Evolutionary conservation across 345 rosid genomes (phyloP).

Genomic region (Bruguiera gymnorhiza): DNA sequence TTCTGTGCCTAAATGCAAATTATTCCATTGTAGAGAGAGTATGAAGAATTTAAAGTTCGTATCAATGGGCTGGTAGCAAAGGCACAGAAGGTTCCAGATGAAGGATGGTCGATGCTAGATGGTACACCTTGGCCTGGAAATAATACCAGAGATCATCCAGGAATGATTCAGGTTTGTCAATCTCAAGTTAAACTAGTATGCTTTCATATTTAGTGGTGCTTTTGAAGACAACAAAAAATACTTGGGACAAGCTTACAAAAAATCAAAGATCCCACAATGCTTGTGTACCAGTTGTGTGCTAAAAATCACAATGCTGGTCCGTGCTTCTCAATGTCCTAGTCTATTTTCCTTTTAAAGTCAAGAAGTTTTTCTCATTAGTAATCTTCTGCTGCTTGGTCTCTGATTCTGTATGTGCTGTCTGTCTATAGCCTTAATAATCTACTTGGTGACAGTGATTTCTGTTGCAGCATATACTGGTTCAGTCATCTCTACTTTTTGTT

Average conservation of each 20-base stretch:
- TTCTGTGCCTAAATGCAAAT: constrained; percentile 1
- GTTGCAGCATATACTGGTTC: not conserved
- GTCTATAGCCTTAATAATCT: not conserved
- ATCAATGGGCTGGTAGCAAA: constrained; percentile 58
- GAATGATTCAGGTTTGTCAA: constrained; percentile 59
- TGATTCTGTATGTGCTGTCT: not conserved
- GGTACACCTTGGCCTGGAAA: constrained; percentile 82
- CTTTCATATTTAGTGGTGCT: not conserved
- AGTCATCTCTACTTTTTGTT: not conserved
- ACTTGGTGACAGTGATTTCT: not conserved
- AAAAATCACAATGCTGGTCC: not conserved
- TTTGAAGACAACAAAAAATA: not conserved
- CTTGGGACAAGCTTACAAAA: not conserved
- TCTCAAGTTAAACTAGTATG: not conserved
- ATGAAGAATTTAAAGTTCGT: constrained; percentile 65
- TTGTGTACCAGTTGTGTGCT: not conserved
- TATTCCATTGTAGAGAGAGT: constrained; percentile 47
- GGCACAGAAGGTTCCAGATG: constrained; percentile 60
- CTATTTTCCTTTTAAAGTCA: too few relatives aligned
- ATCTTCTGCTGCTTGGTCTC: too few relatives aligned
- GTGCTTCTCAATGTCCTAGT: too few relatives aligned
- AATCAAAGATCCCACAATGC: not conserved
- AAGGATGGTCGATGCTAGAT: constrained; percentile 74
- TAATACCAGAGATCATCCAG: constrained; percentile 60
- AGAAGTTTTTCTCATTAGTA: too few relatives aligned